Percentiles rank a stretch among this genome's conserved stretches.
Evolutionary conservation across 306 rosid species (phyloP).

Genomic region (Gleditsia sinensis): DNA sequence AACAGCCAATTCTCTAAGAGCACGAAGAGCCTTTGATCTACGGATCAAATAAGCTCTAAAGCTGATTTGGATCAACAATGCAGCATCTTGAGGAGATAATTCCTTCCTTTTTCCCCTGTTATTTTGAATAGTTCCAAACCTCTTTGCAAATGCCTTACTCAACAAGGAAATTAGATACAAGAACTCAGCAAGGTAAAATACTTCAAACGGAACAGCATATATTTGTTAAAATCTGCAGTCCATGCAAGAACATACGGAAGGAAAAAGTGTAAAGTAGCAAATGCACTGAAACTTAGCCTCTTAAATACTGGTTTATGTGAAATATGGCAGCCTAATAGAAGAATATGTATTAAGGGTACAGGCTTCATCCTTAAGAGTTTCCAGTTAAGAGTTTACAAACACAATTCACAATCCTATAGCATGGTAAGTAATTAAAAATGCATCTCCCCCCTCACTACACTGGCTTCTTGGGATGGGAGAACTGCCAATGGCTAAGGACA

Average conservation of each 20-base stretch:
- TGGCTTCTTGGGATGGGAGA: background rate
- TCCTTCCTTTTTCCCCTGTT: constrained; percentile 82
- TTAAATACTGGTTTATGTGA: constrained; percentile 10
- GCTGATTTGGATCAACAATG: constrained; percentile 66
- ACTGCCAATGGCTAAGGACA: too few relatives aligned
- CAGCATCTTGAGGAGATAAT: constrained; percentile 87
- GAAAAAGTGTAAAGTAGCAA: background rate
- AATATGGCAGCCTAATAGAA: background rate
- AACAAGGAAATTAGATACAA: constrained; percentile 29
- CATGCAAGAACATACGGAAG: background rate
- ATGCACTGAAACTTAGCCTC: background rate
- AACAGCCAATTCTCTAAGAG: constrained; percentile 77
- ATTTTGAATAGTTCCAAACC: constrained; percentile 54
- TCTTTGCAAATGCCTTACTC: constrained; percentile 75
- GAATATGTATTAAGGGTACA: background rate
- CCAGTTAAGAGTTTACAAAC: background rate
- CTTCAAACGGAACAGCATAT: background rate
- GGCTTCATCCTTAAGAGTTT: background rate
- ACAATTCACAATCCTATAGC: background rate
- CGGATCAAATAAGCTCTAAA: constrained; percentile 80
- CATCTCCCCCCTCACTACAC: background rate
- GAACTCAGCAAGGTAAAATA: constrained; percentile 10
- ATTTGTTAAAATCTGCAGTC: background rate
- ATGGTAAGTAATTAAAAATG: background rate
- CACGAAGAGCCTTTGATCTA: constrained; percentile 81